A percentile compares a stretch with the other conserved stretches of the same genome.
These are phyloP conservation scores for Cornus kousa DNA, from an alignment of 148 eudicot species.

Conservation along the genomic window DNA sequence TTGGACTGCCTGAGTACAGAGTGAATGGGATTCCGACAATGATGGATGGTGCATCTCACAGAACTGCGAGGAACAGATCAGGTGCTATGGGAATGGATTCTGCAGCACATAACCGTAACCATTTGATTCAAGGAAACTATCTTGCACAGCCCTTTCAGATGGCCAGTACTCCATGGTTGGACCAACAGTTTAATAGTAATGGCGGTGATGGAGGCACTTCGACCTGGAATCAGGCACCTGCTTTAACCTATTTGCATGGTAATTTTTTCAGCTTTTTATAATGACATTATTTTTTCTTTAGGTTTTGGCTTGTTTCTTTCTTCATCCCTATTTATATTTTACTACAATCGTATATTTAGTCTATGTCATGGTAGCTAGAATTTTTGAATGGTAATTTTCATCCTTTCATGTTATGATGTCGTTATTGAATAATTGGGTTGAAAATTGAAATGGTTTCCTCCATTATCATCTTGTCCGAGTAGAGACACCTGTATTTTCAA, in stretches of 20 bases:
- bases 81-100: conserved; percentile 45
- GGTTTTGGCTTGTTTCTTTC: not conserved
- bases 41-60: conserved; percentile 43
- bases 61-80: conserved; percentile 36
- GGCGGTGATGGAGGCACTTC: conserved; percentile 39
- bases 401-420: too few relatives aligned
- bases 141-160: conserved; percentile 50
- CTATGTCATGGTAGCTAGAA: too few relatives aligned
- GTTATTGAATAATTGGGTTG: too few relatives aligned
- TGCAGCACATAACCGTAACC: conserved; percentile 40
- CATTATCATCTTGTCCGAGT: not conserved
- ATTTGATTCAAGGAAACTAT: conserved; percentile 56
- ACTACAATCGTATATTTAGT: not conserved
- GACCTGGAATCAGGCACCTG: conserved; percentile 53
- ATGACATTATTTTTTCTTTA: not conserved
- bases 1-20: conserved; percentile 42
- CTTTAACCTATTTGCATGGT: conserved; percentile 67
- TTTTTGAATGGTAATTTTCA: too few relatives aligned
- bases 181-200: conserved; percentile 42
- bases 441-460: not conserved
- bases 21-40: conserved; percentile 32
- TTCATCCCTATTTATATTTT: not conserved
- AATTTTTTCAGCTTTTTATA: conserved; percentile 2
- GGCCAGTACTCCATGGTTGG: conserved; percentile 61
- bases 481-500: conserved; percentile 4